phyloP scores from a whole-genome alignment of 2,329 filamentous ascomycete species.

The Pseudogymnoascus verrucosus region DNA sequence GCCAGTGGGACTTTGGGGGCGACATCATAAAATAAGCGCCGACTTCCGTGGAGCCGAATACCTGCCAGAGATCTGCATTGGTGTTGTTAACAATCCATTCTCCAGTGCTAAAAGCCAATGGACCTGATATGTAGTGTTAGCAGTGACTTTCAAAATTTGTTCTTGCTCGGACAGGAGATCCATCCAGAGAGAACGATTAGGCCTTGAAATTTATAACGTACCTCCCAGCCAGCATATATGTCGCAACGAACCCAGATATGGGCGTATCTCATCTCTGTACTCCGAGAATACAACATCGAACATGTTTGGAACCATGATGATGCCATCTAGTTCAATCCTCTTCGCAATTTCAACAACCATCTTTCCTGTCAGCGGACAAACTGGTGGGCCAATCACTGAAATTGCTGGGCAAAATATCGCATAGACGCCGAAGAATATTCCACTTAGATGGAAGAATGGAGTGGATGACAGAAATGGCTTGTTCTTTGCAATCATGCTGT shows the following conservation, averaged over 20 bases:
- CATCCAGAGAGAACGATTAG: not conserved
- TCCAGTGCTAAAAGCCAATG: slow-evolving; percentile 23
- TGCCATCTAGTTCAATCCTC: slow-evolving; percentile 20
- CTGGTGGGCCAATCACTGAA: slow-evolving; percentile 12
- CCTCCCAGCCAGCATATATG: slow-evolving; percentile 20
- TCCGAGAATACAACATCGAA: slow-evolving; percentile 14
- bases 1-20: slow-evolving; percentile 26
- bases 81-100: slow-evolving; percentile 25
- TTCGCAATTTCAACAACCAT: slow-evolving; percentile 16
- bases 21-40: slow-evolving; percentile 17
- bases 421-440: slow-evolving; percentile 1
- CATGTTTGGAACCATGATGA: slow-evolving; percentile 14
- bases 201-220: not conserved
- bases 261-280: slow-evolving; percentile 14
- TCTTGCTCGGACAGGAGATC: not conserved
- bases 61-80: slow-evolving; percentile 18
- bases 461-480: not conserved
- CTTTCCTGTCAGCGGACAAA: slow-evolving; percentile 11
- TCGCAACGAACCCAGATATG: slow-evolving; percentile 10
- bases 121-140: slow-evolving; percentile 17
- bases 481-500: not conserved
- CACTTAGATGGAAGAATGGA: slow-evolving; percentile 18
- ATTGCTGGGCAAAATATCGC: not conserved
- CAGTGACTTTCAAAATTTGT: not conserved
- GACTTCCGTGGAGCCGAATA: slow-evolving; percentile 29